Evolutionary conservation across 1,139 yeast genomes (phyloP), one percentile per base, ranked within the genome.

Genomic region (Komagataea norvegica): DNA sequence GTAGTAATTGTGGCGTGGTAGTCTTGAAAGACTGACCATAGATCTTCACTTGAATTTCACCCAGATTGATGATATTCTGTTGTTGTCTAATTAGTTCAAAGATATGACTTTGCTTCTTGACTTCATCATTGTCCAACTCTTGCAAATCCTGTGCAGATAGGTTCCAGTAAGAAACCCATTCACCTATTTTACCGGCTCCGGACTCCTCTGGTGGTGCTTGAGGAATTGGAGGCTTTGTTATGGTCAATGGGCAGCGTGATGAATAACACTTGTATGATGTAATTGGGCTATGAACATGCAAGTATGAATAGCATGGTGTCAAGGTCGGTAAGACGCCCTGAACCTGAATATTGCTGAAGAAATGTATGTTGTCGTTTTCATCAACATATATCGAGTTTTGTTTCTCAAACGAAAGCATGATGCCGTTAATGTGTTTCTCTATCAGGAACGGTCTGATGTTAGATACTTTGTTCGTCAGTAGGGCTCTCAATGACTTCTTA

Each of bases 101-200:
- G 6, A 86, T 73, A 35, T 80, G 77, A 37, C 86, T 81, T 55
- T 87, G 95, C 27, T 80, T 69, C 52, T 77, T 78, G 9, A 81
- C 67, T 36, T 77, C 74, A 9, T 62, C 63, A 21, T 73, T 74
- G 41, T 75, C 81, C 11, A 79, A 64, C 26, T 68, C 73, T 10
- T 68, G 61, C 25, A 83, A 55, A 35, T 77, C 81, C 15, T 73
- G 78, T 3, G 74, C 72, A 0, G 79, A 67, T 20, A 84, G 51
- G 37, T 75, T 71, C 89, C 93, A 85, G 54, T 78, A 85, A 10
- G 78, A 70, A 0, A 84, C 79, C 95, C 95, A 85, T 49, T 82
- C 82, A 5, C 65, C 66, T 45, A 29, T 57, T 45, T 38, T 45
- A 6, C 26, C 37, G 11, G 21, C n/a, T 0, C 33, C n/a, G 0